These are phyloP conservation scores for Candida incommunis DNA, from an alignment of 805 yeast species.

Conservation along the genomic window DNA sequence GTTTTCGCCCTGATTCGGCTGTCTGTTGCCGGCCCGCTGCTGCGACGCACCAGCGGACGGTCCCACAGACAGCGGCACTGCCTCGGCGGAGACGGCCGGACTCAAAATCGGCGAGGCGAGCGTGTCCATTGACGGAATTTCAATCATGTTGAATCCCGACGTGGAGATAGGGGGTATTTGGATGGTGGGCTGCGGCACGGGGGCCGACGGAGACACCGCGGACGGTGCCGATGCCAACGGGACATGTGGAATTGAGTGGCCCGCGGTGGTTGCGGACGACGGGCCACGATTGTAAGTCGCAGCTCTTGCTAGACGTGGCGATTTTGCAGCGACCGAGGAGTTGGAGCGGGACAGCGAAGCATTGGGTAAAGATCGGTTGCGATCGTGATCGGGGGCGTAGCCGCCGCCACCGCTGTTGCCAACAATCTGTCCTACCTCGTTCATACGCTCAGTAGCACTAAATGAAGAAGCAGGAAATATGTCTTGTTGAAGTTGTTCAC, in stretches of 20 bases:
- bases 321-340: not conserved
- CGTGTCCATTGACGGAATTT: not conserved
- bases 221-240: not conserved
- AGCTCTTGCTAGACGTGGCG: not conserved
- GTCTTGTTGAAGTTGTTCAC: not conserved
- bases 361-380: conserved; percentile 15
- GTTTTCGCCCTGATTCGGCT: not conserved
- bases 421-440: too few relatives aligned
- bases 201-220: not conserved
- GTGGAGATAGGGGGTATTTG: not conserved
- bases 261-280: not conserved
- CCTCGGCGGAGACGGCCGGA: not conserved
- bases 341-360: conserved; percentile 2
- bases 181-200: not conserved
- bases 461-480: too few relatives aligned
- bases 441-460: not conserved
- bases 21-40: not conserved
- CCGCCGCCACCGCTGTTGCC: not conserved
- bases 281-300: not conserved
- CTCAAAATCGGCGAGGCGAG: not conserved
- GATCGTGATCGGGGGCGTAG: conserved; percentile 8
- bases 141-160: not conserved
- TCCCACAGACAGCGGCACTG: not conserved
- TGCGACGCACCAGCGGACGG: not conserved
- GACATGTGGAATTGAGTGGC: not conserved